Evolutionary conservation across 352 stramenopile genomes (phyloP), one percentile per base, ranked within the genome.

Genomic region (Pythium insidiosum): DNA sequence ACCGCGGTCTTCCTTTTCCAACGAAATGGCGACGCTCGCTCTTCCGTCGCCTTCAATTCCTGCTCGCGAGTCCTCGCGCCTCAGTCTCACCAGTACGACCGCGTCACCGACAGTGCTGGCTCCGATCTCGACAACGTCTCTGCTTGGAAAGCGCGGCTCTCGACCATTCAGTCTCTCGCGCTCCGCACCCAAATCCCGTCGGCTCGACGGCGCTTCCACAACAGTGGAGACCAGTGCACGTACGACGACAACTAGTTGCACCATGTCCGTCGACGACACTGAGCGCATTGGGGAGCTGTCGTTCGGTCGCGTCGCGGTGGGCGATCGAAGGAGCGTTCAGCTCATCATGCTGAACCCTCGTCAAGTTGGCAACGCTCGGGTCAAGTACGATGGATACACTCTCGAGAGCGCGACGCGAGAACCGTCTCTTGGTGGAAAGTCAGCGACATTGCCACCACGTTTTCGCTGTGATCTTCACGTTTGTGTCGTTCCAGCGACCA

Each of bases 391-490:
- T 49, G 74, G 77, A 6, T 84, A 79, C 51, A 16, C 50, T 2
- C 54, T 87, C 15, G 36, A 60, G n/a, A 58, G 28, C 7, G 51
- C 35, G 11, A 56, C 53, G 33, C 38, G 33, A 21, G 47, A 42
- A 28, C 6, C 28, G 20, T 21, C 47, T 26, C 29, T 33, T 50
- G 1, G 34, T 40, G 11, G 22, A 1, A 33, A 48, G 16, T 23
- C 45, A n/a, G n/a, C n/a, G 20, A 50, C 58, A 6, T 38, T 50
- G 33, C 56, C 48, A 28, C 15, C 40, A 23, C 65, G 76, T 5
- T 86, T 88, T 50, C 83, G 78, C 35, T 88, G 76, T 45, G 76
- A 88, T 38, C 25, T 88, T 9, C 68, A 86, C 36, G 44, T 86
- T 13, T 86, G 76, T 47, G 72, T 86, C 1, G 66, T 91, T n/a